phyloP scores from a whole-genome alignment of 2,329 filamentous ascomycete genomes.

The Talaromyces sp. region DNA sequence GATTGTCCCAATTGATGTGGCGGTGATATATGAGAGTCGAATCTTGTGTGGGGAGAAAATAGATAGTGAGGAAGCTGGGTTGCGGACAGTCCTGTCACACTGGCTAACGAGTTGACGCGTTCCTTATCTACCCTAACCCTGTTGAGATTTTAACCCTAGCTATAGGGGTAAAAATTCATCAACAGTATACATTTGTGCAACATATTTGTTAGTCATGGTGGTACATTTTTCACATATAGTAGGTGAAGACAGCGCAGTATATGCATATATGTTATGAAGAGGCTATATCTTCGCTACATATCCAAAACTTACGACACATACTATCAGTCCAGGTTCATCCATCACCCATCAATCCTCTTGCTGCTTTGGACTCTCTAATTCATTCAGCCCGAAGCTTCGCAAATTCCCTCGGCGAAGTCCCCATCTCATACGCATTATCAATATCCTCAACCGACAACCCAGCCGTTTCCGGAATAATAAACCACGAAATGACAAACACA shows the following conservation, averaged over 20 bases:
- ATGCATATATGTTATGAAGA: background rate
- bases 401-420: background rate
- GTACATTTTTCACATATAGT: background rate
- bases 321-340: background rate
- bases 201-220: background rate
- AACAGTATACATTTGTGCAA: background rate
- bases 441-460: background rate
- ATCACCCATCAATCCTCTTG: background rate
- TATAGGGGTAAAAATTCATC: background rate
- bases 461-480: constrained; percentile 1
- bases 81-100: background rate
- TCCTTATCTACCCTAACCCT: background rate
- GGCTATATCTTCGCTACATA: background rate
- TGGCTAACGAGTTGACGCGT: background rate
- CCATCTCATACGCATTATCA: constrained; percentile 7
- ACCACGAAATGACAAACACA: background rate
- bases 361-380: background rate
- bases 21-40: background rate
- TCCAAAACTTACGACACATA: background rate
- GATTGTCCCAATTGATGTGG: background rate
- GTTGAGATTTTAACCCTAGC: background rate
- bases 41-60: background rate
- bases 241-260: background rate
- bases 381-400: background rate
- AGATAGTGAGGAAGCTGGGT: background rate